Evolutionary conservation across 352 stramenopile genomes (phyloP), one percentile per base, ranked within the genome.

Genomic region (Phytophthora citricola): DNA sequence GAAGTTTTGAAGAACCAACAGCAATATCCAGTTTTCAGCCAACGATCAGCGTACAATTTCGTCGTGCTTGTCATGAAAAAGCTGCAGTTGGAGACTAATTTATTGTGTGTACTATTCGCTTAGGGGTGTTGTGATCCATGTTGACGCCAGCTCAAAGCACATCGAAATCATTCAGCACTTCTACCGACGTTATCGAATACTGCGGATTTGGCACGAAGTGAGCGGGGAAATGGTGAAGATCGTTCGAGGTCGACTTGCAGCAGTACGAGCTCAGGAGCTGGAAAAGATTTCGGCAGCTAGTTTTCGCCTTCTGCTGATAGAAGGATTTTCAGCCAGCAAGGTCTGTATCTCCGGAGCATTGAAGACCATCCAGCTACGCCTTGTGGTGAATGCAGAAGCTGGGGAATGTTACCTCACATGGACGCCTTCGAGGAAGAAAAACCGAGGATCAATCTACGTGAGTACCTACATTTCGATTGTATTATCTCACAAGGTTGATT

Each of bases 341-440:
- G 85, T 92, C 10, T 87, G 74, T n/a, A 88, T 91, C 59, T 81
- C 70, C 2, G 85, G 83, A 2, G 63, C 63, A 27, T 70, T 92
- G 52, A 92, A 94, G 72, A 85, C 71, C 27, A 75, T 94, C 22
- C 72, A 85, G 38, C 67, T 92, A 14, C 69, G 72, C 17, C 57
- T 91, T 27, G 82, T 90, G 7, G 52, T 84, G 27, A 73, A 87
- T 34, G 3, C 62, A 7, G 56, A 78, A 5, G 54, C 63, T 10
- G 72, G 83, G 8, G 81, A 89, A 51, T 91, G 77, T 53, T 91
- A 89, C 44, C 69, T 93, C 15, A 91, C 81, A 43, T 93, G 85
- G 85, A 79, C 70, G 10, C 85, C 85, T 24, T 93, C 85, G 12
- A 71, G 83, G 44, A 93, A 93, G 69, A 83, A 79, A 69, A 83